Base-by-base conservation (phyloP, 352 stramenopile genomes). In the Thraustochytrium sp. region DNA sequence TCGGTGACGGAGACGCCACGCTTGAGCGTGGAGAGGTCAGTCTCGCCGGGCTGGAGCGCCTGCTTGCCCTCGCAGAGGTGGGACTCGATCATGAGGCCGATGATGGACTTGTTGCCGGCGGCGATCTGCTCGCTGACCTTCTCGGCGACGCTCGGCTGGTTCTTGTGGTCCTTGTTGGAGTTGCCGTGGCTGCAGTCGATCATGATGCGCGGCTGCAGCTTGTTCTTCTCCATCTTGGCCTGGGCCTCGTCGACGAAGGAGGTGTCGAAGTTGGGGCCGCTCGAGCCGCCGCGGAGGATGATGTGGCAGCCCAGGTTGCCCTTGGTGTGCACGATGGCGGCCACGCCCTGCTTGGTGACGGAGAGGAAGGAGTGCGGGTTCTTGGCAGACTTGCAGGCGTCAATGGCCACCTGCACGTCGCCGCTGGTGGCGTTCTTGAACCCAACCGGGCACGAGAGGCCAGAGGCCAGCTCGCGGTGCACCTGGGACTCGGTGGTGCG, bases 181-280 rank as follows among this genome's bases (percentile, higher is more conserved):
- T 95, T 95, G 78, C 91, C 91, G 86, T 95, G 91, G 61, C 90
- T 94, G 88, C 91, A 94, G 87, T 95, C 91, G 56, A 95, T 86
- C 91, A 95, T 94, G 87, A 95, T 88, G 84, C 93, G 93, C 44
- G 85, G 86, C 11, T 88, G 86, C 68, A 93, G 90, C 73, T 91
- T 88, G 56, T 89, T 89, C 86, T 92, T 93, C 29, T 87, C 55
- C 29, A 95, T 87, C 87, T 90, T 87, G 16, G 80, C 84, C 5
- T 90, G 89, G 36, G 89, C 89, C 73, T 90, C 88, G 51, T 90
- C 87, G 80, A 95, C 92, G 82, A 89, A 86, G 75, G 92, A 86
- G 49, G 93, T 87, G 63, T 92, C 87, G 55, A 93, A 95, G 86
- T 95, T 95, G n/a, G 91, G 90, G 16, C 91, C 91, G 31, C 86